Evolutionary conservation across 1,284 basidiomycete genomes (phyloP).

Genomic region (Flammula alnicola): DNA sequence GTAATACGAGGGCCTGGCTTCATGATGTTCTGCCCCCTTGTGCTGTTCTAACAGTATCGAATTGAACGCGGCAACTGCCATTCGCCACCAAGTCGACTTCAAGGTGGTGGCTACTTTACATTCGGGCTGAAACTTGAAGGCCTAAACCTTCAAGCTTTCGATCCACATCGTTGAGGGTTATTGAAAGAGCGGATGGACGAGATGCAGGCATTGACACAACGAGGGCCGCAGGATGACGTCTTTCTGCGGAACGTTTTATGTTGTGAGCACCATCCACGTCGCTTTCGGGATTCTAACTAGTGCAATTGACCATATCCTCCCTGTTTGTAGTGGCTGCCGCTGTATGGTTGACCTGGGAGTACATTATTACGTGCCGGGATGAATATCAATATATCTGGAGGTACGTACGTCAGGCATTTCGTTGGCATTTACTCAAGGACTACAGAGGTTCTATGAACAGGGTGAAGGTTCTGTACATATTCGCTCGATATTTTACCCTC

Average conservation of each 20-base stretch:
- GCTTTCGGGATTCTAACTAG: not conserved
- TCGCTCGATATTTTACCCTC: slow-evolving; percentile 21
- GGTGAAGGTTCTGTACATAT: slow-evolving; percentile 23
- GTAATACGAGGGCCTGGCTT: too few relatives aligned
- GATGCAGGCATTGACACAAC: not conserved
- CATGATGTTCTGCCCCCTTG: too few relatives aligned
- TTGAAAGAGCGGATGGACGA: not conserved
- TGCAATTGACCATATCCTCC: not conserved
- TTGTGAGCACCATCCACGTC: slow-evolving; percentile 5
- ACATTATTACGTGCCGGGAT: slow-evolving; percentile 14
- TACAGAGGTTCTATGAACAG: slow-evolving; percentile 20
- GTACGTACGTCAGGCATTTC: slow-evolving; percentile 14
- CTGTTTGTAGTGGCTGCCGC: slow-evolving; percentile 21
- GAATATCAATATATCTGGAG: slow-evolving; percentile 26
- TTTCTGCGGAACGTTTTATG: slow-evolving; percentile 5
- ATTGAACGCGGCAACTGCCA: too few relatives aligned
- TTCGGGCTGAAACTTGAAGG: too few relatives aligned
- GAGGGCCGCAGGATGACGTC: slow-evolving; percentile 5
- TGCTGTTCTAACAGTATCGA: too few relatives aligned
- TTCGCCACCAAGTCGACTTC: too few relatives aligned
- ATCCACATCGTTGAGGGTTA: not conserved
- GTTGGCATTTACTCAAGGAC: too few relatives aligned
- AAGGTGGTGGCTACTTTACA: too few relatives aligned
- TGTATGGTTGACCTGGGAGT: slow-evolving; percentile 22
- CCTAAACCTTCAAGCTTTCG: not conserved